phyloP scores from a whole-genome alignment of 164 flowering plant species.

The Macadamia tetraphylla region DNA sequence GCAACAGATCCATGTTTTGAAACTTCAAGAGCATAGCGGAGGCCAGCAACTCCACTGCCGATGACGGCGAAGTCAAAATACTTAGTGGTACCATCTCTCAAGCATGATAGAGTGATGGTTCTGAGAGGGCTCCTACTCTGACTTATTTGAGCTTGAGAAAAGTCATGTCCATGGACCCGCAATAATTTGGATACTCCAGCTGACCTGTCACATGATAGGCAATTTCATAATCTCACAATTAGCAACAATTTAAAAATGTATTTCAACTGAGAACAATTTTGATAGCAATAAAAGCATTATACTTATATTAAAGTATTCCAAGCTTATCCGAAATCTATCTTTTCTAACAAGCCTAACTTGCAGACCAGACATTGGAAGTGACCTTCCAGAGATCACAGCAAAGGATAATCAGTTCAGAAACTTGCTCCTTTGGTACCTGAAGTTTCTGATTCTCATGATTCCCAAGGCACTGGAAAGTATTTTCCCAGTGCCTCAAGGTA shows the following conservation, averaged over 20 bases:
- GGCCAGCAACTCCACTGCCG: slow-evolving; percentile 99
- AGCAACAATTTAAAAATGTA: background rate
- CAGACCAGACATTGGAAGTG: too few species aligned
- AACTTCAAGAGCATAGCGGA: slow-evolving; percentile 91
- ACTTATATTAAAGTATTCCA: too few species aligned
- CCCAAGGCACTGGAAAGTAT: too few species aligned
- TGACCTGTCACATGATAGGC: slow-evolving; percentile 37
- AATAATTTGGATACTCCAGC: slow-evolving; percentile 37
- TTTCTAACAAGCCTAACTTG: too few species aligned
- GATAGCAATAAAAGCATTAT: background rate
- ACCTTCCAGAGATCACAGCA: too few species aligned
- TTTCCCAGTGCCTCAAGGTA: too few species aligned
- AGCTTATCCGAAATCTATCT: too few species aligned
- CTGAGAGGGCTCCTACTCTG: slow-evolving; percentile 22
- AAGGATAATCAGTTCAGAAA: too few species aligned
- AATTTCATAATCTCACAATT: slow-evolving; percentile 2
- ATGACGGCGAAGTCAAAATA: slow-evolving; percentile 82
- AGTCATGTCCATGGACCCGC: slow-evolving; percentile 21
- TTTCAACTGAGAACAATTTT: background rate
- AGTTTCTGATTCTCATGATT: too few species aligned
- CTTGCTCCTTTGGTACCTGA: too few species aligned
- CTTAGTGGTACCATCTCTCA: slow-evolving; percentile 49
- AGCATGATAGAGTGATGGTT: slow-evolving; percentile 34
- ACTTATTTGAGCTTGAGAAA: slow-evolving; percentile 12
- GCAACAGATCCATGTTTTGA: slow-evolving; percentile 94